Conservation (phyloP, 495 filamentous ascomycete species). For the Opeltia flavorubescens region DNA sequence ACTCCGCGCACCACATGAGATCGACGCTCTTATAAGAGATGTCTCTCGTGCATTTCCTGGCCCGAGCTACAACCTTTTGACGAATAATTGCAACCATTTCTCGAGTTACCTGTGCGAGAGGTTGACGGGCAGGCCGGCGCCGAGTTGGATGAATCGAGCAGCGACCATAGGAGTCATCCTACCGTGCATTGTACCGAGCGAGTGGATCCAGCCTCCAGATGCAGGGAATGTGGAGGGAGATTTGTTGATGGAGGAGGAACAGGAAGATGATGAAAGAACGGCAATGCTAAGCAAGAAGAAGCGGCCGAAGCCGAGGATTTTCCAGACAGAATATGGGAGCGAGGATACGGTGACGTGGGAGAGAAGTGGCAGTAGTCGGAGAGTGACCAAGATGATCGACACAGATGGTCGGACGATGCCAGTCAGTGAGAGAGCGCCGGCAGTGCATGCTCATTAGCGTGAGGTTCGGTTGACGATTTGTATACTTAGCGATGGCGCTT, state of each 20-base stretch:
- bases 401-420: slow-evolving; percentile 25
- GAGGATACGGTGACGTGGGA: slow-evolving; percentile 18
- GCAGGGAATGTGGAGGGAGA: slow-evolving; percentile 56
- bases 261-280: slow-evolving; percentile 33
- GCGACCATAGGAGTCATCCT: slow-evolving; percentile 60
- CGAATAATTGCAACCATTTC: slow-evolving; percentile 74
- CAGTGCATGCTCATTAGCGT: too few relatives aligned
- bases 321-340: slow-evolving; percentile 17
- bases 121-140: slow-evolving; percentile 48
- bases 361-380: slow-evolving; percentile 18
- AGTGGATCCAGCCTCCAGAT: slow-evolving; percentile 67
- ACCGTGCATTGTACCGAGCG: slow-evolving; percentile 64
- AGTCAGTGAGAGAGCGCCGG: slow-evolving; percentile 28
- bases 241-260: slow-evolving; percentile 44
- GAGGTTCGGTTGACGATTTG: too few relatives aligned
- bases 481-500: too few relatives aligned
- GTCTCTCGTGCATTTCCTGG: slow-evolving; percentile 55
- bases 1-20: slow-evolving; percentile 44
- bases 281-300: slow-evolving; percentile 35
- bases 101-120: slow-evolving; percentile 52
- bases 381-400: slow-evolving; percentile 22
- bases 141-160: slow-evolving; percentile 64
- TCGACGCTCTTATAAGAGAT: slow-evolving; percentile 49
- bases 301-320: slow-evolving; percentile 5
- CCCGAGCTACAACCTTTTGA: slow-evolving; percentile 59